Percentiles rank a stretch among this genome's conserved stretches.
Conservation (phyloP, 306 rosid species). For the Trifolium dubium region DNA sequence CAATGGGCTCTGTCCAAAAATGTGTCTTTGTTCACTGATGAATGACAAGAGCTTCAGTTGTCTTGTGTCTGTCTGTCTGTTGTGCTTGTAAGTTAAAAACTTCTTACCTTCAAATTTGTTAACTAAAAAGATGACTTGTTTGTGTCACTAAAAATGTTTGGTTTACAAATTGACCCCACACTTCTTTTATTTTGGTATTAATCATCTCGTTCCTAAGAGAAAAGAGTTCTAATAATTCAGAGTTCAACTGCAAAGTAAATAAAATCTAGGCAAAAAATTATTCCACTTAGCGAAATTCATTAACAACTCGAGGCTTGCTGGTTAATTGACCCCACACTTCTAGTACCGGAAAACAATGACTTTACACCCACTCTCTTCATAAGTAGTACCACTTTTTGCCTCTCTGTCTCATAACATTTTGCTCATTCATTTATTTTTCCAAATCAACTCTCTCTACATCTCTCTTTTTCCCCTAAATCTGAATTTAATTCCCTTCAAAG, state of each 20-base stretch:
- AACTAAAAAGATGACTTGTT: slow-evolving; percentile 56
- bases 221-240: no score
- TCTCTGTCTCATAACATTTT: slow-evolving; percentile 32
- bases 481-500: neutral
- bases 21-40: neutral
- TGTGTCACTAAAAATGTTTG: slow-evolving; percentile 53
- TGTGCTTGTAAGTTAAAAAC: slow-evolving; percentile 32
- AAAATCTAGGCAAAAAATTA: no score
- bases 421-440: slow-evolving; percentile 10
- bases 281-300: no score
- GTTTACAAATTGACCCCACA: slow-evolving; percentile 71
- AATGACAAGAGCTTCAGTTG: slow-evolving; percentile 39
- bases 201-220: no score
- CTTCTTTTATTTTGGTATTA: slow-evolving; percentile 9
- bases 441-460: neutral
- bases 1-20: neutral
- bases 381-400: slow-evolving; percentile 54
- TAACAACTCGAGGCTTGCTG: no score
- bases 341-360: slow-evolving; percentile 75
- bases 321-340: slow-evolving; percentile 64
- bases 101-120: slow-evolving; percentile 13
- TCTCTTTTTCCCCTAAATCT: neutral
- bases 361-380: slow-evolving; percentile 52
- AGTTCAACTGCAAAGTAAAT: no score
- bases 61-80: slow-evolving; percentile 38